These are phyloP conservation scores for Fusarium nygamai DNA, from an alignment of 2,329 filamentous ascomycete species.

Conservation along the genomic window DNA sequence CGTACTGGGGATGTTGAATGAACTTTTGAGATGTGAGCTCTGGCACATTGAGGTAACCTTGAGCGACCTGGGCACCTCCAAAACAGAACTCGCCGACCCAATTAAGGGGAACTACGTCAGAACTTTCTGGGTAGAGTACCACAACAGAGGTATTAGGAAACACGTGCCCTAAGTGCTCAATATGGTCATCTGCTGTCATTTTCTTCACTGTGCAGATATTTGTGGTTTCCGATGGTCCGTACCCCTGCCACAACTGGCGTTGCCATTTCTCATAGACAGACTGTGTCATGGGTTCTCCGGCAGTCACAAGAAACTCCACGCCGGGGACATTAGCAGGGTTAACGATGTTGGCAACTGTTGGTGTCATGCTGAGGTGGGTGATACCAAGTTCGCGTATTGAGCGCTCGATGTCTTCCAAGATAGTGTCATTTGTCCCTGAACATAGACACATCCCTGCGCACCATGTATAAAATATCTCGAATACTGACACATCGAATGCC, in stretches of 20 bases:
- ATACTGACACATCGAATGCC: constrained; percentile 88
- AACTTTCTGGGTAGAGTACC: constrained; percentile 60
- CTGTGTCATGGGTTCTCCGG: constrained; percentile 81
- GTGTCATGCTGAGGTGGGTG: constrained; percentile 87
- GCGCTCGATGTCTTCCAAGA: constrained; percentile 77
- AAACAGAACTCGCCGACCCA: constrained; percentile 87
- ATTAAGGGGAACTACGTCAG: constrained; percentile 71
- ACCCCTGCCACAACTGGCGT: constrained; percentile 77
- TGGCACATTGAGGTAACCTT: constrained; percentile 76
- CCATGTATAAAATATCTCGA: constrained; percentile 91
- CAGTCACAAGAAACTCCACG: constrained; percentile 81
- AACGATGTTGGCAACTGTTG: constrained; percentile 83
- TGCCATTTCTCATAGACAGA: constrained; percentile 77
- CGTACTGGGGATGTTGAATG: constrained; percentile 72
- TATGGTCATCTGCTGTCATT: constrained; percentile 65
- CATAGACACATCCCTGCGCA: constrained; percentile 81
- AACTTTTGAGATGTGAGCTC: constrained; percentile 73
- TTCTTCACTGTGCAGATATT: constrained; percentile 84
- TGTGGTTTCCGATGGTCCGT: constrained; percentile 86
- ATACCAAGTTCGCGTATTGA: constrained; percentile 71
- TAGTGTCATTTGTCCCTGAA: constrained; percentile 75
- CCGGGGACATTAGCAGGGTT: constrained; percentile 72
- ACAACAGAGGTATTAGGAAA: constrained; percentile 81
- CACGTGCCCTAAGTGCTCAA: constrained; percentile 80
- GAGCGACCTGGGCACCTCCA: constrained; percentile 82